phyloP scores from a whole-genome alignment of 495 filamentous ascomycete genomes.

The Chaetomium tenue region DNA sequence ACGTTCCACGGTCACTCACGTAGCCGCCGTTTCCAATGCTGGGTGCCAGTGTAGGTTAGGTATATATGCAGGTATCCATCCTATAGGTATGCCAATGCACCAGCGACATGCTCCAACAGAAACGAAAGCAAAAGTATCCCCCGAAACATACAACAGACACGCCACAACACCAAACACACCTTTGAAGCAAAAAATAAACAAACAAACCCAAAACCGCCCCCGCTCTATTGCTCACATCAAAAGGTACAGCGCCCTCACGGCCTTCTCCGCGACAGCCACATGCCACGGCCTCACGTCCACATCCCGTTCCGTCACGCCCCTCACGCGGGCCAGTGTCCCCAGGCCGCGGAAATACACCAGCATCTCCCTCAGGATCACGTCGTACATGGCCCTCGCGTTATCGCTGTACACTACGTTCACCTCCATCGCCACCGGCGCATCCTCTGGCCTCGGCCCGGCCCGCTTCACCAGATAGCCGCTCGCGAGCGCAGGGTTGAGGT shows the following conservation, averaged over 20 bases:
- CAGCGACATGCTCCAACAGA: constrained; percentile 12
- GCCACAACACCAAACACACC: constrained; percentile 5
- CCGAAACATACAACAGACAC: constrained; percentile 3
- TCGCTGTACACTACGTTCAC: constrained; percentile 65
- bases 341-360: constrained; percentile 74
- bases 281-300: constrained; percentile 77
- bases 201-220: not conserved
- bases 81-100: constrained; percentile 5
- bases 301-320: constrained; percentile 62
- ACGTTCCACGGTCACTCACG: not conserved
- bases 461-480: constrained; percentile 79
- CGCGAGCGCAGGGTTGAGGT: constrained; percentile 62
- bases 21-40: not conserved
- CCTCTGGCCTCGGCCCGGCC: constrained; percentile 58
- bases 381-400: constrained; percentile 50
- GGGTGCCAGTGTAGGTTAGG: not conserved
- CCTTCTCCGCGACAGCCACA: constrained; percentile 74
- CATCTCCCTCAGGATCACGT: constrained; percentile 66
- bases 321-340: constrained; percentile 66
- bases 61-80: constrained; percentile 9
- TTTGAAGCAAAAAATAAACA: not conserved
- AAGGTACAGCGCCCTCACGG: constrained; percentile 55
- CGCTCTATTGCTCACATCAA: constrained; percentile 46
- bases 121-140: not conserved
- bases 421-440: constrained; percentile 61